Conservation (phyloP, 1,284 basidiomycete genomes). For the Sporisorium sorghi region DNA sequence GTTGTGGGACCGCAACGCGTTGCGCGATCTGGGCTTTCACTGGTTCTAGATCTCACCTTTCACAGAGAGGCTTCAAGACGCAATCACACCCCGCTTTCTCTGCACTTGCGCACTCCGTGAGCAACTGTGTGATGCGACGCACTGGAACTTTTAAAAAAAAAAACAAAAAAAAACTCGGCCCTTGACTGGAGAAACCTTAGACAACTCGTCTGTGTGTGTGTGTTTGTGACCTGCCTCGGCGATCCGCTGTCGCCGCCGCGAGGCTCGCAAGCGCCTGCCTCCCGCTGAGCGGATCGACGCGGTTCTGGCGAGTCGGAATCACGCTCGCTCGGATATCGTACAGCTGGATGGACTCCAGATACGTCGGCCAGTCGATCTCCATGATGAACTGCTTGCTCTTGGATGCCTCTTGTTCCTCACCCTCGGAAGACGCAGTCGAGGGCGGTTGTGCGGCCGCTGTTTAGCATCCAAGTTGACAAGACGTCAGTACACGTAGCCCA, state of each 20-base stretch:
- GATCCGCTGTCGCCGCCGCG: no score
- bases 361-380: slow-evolving; percentile 85
- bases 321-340: slow-evolving; percentile 77
- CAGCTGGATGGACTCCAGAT: slow-evolving; percentile 82
- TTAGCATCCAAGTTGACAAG: no score
- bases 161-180: no score
- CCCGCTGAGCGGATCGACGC: slow-evolving; percentile 24
- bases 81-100: no score
- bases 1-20: slow-evolving; percentile 27
- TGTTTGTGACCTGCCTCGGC: no score
- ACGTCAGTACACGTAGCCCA: no score
- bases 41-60: slow-evolving; percentile 11
- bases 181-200: no score
- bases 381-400: slow-evolving; percentile 83
- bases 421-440: neutral
- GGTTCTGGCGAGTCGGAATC: slow-evolving; percentile 68
- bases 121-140: no score
- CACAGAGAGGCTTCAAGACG: no score
- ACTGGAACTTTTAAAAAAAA: no score
- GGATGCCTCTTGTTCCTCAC: neutral
- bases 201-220: neutral
- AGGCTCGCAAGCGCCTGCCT: slow-evolving; percentile 18
- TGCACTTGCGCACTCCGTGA: no score
- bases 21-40: slow-evolving; percentile 40
- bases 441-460: slow-evolving; percentile 13